Conservation (phyloP, 305 asterid genomes). For the Fraxinus sp. region DNA sequence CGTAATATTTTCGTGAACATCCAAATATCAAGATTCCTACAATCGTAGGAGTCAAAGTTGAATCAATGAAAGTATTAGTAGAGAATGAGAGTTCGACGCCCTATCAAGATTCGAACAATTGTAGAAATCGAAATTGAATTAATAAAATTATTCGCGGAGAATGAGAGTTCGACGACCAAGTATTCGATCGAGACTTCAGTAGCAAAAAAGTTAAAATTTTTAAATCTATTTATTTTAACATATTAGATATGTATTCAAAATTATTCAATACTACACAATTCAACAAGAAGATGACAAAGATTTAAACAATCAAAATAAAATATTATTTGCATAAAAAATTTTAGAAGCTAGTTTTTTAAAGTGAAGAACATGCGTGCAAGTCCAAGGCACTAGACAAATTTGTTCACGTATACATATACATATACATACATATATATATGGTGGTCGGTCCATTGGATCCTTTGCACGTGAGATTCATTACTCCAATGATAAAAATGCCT, state of each 20-base stretch:
- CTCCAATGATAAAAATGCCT: slow-evolving; percentile 12
- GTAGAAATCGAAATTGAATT: neutral
- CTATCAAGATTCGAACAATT: neutral
- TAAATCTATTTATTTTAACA: neutral
- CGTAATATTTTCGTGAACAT: no score
- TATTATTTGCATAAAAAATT: slow-evolving; percentile 6
- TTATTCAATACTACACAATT: neutral
- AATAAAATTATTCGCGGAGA: no score
- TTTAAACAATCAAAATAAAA: slow-evolving; percentile 1
- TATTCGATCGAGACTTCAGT: neutral
- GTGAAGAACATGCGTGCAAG: slow-evolving; percentile 10
- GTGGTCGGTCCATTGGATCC: slow-evolving; percentile 39
- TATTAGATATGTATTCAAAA: neutral
- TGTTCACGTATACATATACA: neutral
- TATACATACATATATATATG: neutral
- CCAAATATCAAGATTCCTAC: neutral
- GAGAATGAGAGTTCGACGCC: neutral
- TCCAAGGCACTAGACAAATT: slow-evolving; percentile 27
- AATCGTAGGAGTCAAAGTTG: neutral
- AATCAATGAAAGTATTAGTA: neutral
- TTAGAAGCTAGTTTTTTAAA: neutral
- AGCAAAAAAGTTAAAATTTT: neutral
- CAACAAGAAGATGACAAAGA: neutral
- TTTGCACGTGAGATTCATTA: slow-evolving; percentile 43
- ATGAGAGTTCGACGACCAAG: neutral